These are phyloP conservation scores for Pestalotiopsis sp. DNA, from an alignment of 2,329 filamentous ascomycete species.

Conservation along the genomic window DNA sequence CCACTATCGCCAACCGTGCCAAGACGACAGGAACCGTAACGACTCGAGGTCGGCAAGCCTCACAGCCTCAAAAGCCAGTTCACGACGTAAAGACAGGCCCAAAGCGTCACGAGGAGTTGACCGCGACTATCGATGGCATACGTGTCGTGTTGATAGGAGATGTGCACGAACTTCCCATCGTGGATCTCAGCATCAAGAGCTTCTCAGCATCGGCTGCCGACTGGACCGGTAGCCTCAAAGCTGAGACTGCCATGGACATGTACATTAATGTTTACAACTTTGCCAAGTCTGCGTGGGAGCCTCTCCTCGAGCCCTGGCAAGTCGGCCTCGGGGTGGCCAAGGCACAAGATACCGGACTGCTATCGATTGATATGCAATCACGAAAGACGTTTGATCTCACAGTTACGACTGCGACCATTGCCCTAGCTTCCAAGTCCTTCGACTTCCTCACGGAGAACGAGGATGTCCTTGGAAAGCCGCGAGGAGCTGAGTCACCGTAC, in stretches of 20 bases:
- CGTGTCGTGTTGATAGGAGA: constrained; percentile 95
- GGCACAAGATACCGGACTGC: constrained; percentile 71
- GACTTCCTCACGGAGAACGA: constrained; percentile 87
- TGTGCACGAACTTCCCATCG: constrained; percentile 88
- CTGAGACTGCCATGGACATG: constrained; percentile 87
- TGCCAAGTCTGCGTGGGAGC: constrained; percentile 98
- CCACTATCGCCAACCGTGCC: constrained; percentile 49
- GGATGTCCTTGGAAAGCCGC: constrained; percentile 90
- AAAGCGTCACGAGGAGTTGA: constrained; percentile 71
- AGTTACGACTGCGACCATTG: constrained; percentile 90
- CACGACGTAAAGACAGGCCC: constrained; percentile 35
- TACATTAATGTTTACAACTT: constrained; percentile 99
- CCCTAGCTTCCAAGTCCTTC: constrained; percentile 88
- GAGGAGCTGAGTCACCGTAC: constrained; percentile 90
- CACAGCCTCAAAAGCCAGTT: constrained; percentile 27
- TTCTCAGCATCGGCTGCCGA: constrained; percentile 85
- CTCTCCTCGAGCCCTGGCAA: constrained; percentile 93
- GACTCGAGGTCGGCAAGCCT: constrained; percentile 27
- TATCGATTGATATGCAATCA: constrained; percentile 85
- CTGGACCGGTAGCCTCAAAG: constrained; percentile 87
- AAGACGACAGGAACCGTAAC: constrained; percentile 37
- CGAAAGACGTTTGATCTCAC: constrained; percentile 91
- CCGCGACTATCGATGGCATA: constrained; percentile 83
- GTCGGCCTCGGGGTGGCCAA: constrained; percentile 88
- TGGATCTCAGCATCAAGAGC: constrained; percentile 91